Base-by-base conservation (phyloP, 2,329 filamentous ascomycete species). In the Tolypocladium capitatum region DNA sequence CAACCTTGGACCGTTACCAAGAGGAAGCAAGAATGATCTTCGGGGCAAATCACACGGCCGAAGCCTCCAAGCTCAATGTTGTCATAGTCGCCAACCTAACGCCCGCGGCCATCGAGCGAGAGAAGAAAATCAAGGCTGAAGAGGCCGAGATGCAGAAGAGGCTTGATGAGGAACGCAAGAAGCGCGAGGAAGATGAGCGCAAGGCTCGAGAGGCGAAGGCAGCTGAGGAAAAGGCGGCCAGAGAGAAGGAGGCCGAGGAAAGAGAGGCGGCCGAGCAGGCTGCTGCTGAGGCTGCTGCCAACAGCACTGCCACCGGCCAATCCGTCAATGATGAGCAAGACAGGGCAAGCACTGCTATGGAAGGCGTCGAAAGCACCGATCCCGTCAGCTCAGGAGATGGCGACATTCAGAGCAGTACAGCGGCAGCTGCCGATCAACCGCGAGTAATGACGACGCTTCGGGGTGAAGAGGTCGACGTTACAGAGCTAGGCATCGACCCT, bases 11-110 rank as follows among this genome's bases (percentile, higher is more conserved):
- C 46, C 83, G 92, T 51, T 98, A 94, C 83, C 80, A 86, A 60
- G 88, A 96, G 60, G 94, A 97, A 63, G 83, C 89, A 9, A 82
- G 84, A 53, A 81, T 98, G 63, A 74, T 97, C 1, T 97, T 92
- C 63, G 85, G 86, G 27, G 67, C 72, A 21, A 73, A 68, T 44
- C 76, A 83, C 44, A 48, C 52, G 46, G 61, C 77, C 4, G 89
- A 95, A 44, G 85, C 85, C 60, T 76, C 81, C 2, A 72, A 77
- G 51, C 72, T 94, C 16, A 68, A 83, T 53, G 83, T 78, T 54
- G 75, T 80, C 2, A 76, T 98, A 27, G 71, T 88, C 36, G 81
- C 79, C 41, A 68, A 81, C 36, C 76, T 98, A 51, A 82, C 91
- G 3, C 92, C 92, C 36, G 82, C 86, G 21, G 90, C 91, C 8